Conservation (phyloP, 2,329 filamentous ascomycete genomes). For the Lachnellula suecica region DNA sequence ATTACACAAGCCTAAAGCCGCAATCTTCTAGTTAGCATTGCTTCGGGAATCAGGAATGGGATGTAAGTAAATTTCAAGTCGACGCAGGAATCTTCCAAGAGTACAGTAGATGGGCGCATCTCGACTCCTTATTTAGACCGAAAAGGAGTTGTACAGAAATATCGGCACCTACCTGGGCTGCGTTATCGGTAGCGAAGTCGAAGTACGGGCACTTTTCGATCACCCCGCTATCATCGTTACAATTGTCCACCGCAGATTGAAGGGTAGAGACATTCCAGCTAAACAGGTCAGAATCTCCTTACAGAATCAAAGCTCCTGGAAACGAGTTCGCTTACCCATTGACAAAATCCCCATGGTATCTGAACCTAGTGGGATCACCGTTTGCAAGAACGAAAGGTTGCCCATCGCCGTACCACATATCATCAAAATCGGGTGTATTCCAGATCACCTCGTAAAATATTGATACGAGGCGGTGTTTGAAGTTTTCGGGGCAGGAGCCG, state of each 20-base stretch:
- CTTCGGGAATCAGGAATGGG: too few species aligned
- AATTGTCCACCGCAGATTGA: slow-evolving; percentile 48
- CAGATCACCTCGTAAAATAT: slow-evolving; percentile 62
- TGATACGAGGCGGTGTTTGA: slow-evolving; percentile 56
- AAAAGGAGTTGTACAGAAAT: too few species aligned
- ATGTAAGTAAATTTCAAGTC: too few species aligned
- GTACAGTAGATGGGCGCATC: too few species aligned
- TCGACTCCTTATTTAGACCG: too few species aligned
- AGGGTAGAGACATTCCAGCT: slow-evolving; percentile 47
- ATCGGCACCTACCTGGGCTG: too few species aligned
- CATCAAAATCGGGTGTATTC: slow-evolving; percentile 49
- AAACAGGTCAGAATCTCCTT: not conserved
- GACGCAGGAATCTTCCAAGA: too few species aligned
- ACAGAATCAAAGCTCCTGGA: too few species aligned
- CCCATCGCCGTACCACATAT: slow-evolving; percentile 41
- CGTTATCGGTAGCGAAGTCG: slow-evolving; percentile 51
- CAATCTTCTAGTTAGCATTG: too few species aligned
- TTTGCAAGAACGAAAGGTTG: slow-evolving; percentile 54
- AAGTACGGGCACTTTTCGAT: slow-evolving; percentile 44
- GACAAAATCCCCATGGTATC: slow-evolving; percentile 57
- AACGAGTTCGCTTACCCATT: slow-evolving; percentile 43
- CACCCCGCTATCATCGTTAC: slow-evolving; percentile 42
- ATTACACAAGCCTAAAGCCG: slow-evolving; percentile 54
- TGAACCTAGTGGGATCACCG: slow-evolving; percentile 51
- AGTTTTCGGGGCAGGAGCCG: slow-evolving; percentile 48